Evolutionary conservation across 164 flowering plant genomes (phyloP).

Genomic region (Chimonanthus praecox): DNA sequence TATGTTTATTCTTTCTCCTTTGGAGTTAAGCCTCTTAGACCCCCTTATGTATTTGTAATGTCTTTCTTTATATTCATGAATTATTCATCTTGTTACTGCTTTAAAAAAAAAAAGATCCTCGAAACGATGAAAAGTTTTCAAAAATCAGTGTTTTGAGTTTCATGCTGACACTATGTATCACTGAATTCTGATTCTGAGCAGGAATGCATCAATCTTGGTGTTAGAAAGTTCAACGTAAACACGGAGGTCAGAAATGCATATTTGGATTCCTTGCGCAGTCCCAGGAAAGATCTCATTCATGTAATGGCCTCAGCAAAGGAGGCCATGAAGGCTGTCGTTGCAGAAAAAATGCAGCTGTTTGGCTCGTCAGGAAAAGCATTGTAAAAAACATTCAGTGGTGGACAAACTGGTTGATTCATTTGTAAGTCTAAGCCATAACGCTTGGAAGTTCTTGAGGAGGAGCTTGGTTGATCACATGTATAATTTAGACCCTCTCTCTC

Average conservation of each 20-base stretch:
- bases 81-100: too few species aligned
- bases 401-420: not conserved
- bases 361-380: constrained; percentile 93
- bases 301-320: constrained; percentile 78
- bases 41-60: too few species aligned
- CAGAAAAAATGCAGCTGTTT: constrained; percentile 90
- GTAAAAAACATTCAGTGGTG: not conserved
- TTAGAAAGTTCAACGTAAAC: constrained; percentile 93
- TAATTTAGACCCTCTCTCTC: not conserved
- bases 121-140: too few species aligned
- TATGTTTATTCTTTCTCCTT: too few species aligned
- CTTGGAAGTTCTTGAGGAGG: not conserved
- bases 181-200: constrained; percentile 20
- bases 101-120: too few species aligned
- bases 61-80: too few species aligned
- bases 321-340: constrained; percentile 91
- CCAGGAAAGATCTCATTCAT: constrained; percentile 72
- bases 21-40: too few species aligned
- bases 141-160: too few species aligned
- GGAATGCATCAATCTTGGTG: constrained; percentile 80
- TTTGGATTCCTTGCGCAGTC: constrained; percentile 59
- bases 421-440: not conserved
- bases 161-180: too few species aligned
- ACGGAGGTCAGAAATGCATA: constrained; percentile 94
- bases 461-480: not conserved